These are phyloP conservation scores for Fusarium newnesense DNA, from an alignment of 2,329 filamentous ascomycete species.

Conservation along the genomic window DNA sequence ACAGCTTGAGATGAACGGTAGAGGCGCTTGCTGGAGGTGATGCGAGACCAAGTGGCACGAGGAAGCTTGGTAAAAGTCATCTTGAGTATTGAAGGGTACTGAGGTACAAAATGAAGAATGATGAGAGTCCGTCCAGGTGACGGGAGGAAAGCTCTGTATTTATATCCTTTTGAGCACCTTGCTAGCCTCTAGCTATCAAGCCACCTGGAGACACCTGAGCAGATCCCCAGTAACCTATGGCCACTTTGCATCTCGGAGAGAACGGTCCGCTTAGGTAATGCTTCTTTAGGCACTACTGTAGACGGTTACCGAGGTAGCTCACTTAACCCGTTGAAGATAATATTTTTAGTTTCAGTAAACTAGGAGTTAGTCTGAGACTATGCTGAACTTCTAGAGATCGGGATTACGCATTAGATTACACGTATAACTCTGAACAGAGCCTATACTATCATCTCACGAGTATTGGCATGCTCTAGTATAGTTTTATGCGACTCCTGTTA, in stretches of 20 bases:
- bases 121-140: fast-evolving
- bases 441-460: too few relatives aligned
- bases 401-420: too few relatives aligned
- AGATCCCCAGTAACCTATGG: not conserved
- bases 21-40: not conserved
- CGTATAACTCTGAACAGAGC: too few relatives aligned
- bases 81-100: not conserved
- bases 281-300: not conserved
- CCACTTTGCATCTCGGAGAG: not conserved
- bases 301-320: too few relatives aligned
- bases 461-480: not conserved
- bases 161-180: not conserved
- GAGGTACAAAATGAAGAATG: fast-evolving
- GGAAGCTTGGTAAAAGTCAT: not conserved
- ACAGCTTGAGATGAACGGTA: not conserved
- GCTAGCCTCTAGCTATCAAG: fast-evolving
- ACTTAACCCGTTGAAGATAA: too few relatives aligned
- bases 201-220: not conserved
- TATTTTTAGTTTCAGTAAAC: too few relatives aligned
- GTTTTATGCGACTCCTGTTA: not conserved
- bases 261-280: not conserved
- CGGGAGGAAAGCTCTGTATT: not conserved
- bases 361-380: too few relatives aligned
- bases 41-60: not conserved
- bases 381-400: too few relatives aligned